These are phyloP conservation scores for Russula lepida DNA, from an alignment of 768 basidiomycete genomes.

Conservation along the genomic window DNA sequence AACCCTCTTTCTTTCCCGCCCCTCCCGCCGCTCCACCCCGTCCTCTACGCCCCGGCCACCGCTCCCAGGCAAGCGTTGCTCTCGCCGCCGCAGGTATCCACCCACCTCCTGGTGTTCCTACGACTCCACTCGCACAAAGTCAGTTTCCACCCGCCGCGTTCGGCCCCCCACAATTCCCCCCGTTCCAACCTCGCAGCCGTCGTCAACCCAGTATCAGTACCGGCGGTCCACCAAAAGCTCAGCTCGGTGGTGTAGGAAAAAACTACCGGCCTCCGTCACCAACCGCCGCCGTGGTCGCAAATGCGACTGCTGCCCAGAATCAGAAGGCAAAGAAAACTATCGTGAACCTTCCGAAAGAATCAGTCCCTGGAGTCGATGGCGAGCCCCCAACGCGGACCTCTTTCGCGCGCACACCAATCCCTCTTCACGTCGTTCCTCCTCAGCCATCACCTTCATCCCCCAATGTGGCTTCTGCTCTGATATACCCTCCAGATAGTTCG, in stretches of 20 bases:
- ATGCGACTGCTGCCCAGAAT: neutral
- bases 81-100: constrained; percentile 55
- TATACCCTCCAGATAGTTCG: constrained; percentile 59
- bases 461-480: constrained; percentile 39
- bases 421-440: constrained; percentile 30
- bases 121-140: constrained; percentile 52
- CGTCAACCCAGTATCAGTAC: constrained; percentile 60
- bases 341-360: constrained; percentile 71
- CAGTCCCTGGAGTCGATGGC: constrained; percentile 31
- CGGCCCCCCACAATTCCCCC: constrained; percentile 32
- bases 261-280: constrained; percentile 65
- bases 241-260: constrained; percentile 68
- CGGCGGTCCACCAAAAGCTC: constrained; percentile 84
- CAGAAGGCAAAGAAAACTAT: constrained; percentile 55
- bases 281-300: constrained; percentile 24
- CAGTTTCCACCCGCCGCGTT: constrained; percentile 48
- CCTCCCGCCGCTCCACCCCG: constrained; percentile 44
- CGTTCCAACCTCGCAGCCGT: constrained; percentile 44
- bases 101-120: constrained; percentile 45
- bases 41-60: constrained; percentile 40
- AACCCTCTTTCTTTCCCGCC: constrained; percentile 50
- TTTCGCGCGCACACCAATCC: constrained; percentile 58
- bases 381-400: constrained; percentile 36
- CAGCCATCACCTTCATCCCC: constrained; percentile 25
- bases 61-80: constrained; percentile 51